Evolutionary conservation across 2,329 filamentous ascomycete genomes (phyloP).

Genomic region (Dactylellina drechsleri): DNA sequence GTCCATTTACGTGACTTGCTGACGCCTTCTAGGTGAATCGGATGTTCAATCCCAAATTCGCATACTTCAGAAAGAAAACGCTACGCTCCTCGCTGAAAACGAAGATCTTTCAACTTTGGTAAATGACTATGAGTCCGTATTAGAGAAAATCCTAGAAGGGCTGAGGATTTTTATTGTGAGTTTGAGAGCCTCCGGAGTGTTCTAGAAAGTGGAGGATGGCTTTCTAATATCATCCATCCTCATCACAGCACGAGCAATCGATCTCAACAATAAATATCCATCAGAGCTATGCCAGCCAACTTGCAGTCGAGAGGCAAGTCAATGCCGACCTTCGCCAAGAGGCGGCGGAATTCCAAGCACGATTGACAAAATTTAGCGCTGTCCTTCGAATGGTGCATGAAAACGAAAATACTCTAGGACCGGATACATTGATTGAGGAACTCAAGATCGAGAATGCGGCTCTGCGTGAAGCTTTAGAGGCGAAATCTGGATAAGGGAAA

Average conservation of each 20-base stretch:
- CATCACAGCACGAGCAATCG: constrained; percentile 57
- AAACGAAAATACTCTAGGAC: constrained; percentile 55
- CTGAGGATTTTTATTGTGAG: constrained; percentile 58
- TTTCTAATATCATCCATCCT: background rate
- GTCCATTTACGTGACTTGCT: too few species aligned
- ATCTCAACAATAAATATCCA: constrained; percentile 59
- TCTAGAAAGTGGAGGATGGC: too few species aligned
- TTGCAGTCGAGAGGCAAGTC: constrained; percentile 56
- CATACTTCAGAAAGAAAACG: constrained; percentile 56
- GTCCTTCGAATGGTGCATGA: constrained; percentile 57
- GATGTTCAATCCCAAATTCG: constrained; percentile 55
- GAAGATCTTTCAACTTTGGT: constrained; percentile 57
- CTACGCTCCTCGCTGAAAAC: constrained; percentile 56
- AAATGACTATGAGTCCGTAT: constrained; percentile 57
- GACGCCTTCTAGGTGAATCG: background rate
- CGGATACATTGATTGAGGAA: constrained; percentile 58
- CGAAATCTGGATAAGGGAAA: constrained; percentile 21
- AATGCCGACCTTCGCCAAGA: constrained; percentile 58
- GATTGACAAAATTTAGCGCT: constrained; percentile 56
- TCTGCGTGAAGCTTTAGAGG: constrained; percentile 56
- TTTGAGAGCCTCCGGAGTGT: background rate
- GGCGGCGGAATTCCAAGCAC: constrained; percentile 57
- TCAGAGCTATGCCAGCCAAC: constrained; percentile 58
- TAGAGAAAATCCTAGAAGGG: constrained; percentile 58
- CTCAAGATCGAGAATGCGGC: constrained; percentile 58